Percentiles rank a stretch among this genome's conserved stretches.
These are phyloP conservation scores for Pseudocercospora cruenta DNA, from an alignment of 2,329 filamentous ascomycete species.

Conservation along the genomic window DNA sequence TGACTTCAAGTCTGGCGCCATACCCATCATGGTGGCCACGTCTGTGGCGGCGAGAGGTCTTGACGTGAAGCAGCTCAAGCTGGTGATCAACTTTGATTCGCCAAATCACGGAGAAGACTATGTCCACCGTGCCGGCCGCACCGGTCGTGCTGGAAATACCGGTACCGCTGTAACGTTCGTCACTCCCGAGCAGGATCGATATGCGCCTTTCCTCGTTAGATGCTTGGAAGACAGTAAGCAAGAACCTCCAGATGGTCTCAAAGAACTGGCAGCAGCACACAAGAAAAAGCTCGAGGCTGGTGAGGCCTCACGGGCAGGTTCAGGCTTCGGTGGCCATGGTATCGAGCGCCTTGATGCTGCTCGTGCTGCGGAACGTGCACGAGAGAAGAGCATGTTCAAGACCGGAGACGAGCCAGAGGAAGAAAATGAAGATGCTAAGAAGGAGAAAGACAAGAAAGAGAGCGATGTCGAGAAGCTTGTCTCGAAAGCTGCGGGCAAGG, in stretches of 20 bases:
- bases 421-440: constrained; percentile 70
- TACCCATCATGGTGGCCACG: constrained; percentile 89
- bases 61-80: constrained; percentile 92
- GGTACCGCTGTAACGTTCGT: constrained; percentile 95
- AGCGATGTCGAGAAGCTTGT: constrained; percentile 57
- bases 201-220: constrained; percentile 83
- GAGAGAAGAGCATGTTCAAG: constrained; percentile 87
- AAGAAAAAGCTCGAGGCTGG: constrained; percentile 89
- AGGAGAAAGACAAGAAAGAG: constrained; percentile 45
- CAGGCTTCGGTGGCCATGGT: constrained; percentile 93
- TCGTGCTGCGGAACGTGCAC: constrained; percentile 80
- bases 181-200: constrained; percentile 88
- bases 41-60: constrained; percentile 93
- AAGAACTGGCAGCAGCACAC: constrained; percentile 68
- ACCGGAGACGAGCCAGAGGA: constrained; percentile 84
- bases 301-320: constrained; percentile 80
- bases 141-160: constrained; percentile 89
- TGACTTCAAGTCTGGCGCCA: constrained; percentile 89
- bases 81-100: constrained; percentile 94
- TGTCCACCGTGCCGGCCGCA: constrained; percentile 90
- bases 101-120: constrained; percentile 97
- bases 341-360: constrained; percentile 89
- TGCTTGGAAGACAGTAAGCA: constrained; percentile 91
- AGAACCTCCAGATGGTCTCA: constrained; percentile 71
- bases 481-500: constrained; percentile 63